These are phyloP conservation scores for Lactuca sativa DNA, from an alignment of 129 eudicot species.

Conservation along the genomic window DNA sequence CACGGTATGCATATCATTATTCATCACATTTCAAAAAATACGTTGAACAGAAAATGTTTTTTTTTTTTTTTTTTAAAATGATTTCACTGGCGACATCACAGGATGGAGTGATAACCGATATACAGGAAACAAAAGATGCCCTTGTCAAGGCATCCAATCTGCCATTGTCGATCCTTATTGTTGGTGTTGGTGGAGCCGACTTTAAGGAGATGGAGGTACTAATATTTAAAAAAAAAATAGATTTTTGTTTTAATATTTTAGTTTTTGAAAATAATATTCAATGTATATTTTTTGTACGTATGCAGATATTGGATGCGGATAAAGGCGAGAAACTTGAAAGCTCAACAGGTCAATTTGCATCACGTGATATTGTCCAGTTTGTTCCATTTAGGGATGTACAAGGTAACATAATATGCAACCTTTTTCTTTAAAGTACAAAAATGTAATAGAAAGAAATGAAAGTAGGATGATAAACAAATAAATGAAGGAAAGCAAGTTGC, in stretches of 20 bases:
- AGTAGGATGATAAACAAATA: too few species aligned
- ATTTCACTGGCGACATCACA: conserved; percentile 21
- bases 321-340: conserved; percentile 87
- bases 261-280: neutral
- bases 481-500: too few species aligned
- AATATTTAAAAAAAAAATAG: neutral
- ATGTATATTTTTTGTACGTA: conserved; percentile 1
- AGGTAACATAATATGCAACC: conserved; percentile 43
- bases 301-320: conserved; percentile 85
- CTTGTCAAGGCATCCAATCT: conserved; percentile 90
- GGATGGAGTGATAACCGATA: conserved; percentile 99
- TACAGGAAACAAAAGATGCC: conserved; percentile 95
- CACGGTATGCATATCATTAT: conserved; percentile 54
- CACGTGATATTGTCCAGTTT: conserved; percentile 96
- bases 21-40: neutral
- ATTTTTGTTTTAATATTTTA: neutral
- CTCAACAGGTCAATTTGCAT: conserved; percentile 74
- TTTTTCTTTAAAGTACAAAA: too few species aligned
- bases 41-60: neutral
- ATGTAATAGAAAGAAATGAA: too few species aligned
- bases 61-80: neutral
- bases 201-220: conserved; percentile 97
- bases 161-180: conserved; percentile 88
- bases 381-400: conserved; percentile 92
- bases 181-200: conserved; percentile 98